Percentiles rank a stretch among this genome's conserved stretches.
Evolutionary conservation across 192 early-diverging fungal species (phyloP).

Genomic region (Diversispora eburnea): DNA sequence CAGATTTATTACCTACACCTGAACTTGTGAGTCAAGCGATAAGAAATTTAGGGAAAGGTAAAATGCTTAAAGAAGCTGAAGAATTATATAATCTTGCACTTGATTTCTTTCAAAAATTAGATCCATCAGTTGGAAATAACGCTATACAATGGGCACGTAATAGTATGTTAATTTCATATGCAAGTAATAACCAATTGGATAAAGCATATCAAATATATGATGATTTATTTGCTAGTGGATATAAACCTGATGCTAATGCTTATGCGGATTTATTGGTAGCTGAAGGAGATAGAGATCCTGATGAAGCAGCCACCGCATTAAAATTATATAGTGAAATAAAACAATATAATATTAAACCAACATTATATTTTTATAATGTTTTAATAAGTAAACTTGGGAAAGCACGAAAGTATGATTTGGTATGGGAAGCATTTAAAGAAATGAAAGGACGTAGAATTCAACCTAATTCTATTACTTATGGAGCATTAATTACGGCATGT

Average conservation of each 20-base stretch:
- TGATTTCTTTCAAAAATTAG: constrained; percentile 3
- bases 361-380: constrained; percentile 58
- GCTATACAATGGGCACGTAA: constrained; percentile 3
- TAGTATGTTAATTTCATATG: constrained; percentile 28
- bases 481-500: constrained; percentile 54
- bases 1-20: constrained; percentile 15
- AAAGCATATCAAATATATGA: constrained; percentile 34
- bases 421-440: constrained; percentile 51
- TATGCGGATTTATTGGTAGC: constrained; percentile 51
- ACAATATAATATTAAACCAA: constrained; percentile 49
- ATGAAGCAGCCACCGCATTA: constrained; percentile 52
- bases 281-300: constrained; percentile 46
- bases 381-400: constrained; percentile 56
- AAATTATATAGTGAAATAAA: constrained; percentile 55
- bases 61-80: not conserved
- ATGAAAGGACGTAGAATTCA: constrained; percentile 49
- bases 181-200: not conserved
- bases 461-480: constrained; percentile 54
- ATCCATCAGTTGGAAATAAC: not conserved
- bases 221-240: constrained; percentile 41
- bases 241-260: constrained; percentile 48
- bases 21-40: constrained; percentile 16
- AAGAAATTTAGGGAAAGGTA: constrained; percentile 24
- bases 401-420: constrained; percentile 53
- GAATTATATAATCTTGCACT: constrained; percentile 14